Evolutionary conservation across 2,329 filamentous ascomycete species (phyloP).

Genomic region (Fusarium sp.): DNA sequence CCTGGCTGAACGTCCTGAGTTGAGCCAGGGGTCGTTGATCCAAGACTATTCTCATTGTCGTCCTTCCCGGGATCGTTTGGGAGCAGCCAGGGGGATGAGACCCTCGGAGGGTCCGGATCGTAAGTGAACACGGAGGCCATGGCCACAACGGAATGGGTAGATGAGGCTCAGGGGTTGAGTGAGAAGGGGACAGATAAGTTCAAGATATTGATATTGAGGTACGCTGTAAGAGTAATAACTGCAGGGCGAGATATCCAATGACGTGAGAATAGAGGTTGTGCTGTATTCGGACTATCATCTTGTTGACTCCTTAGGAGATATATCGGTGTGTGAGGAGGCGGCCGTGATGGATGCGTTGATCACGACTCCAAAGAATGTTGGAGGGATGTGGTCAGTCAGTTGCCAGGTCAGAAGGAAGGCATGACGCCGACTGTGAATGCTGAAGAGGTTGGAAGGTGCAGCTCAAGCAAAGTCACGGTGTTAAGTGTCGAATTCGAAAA

Average conservation of each 20-base stretch:
- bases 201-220: constrained; percentile 35
- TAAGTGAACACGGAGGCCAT: constrained; percentile 99
- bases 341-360: constrained; percentile 33
- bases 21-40: constrained; percentile 41
- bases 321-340: constrained; percentile 12
- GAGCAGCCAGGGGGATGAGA: constrained; percentile 89
- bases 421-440: constrained; percentile 30
- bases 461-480: background rate
- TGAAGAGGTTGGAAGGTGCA: background rate
- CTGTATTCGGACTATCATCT: constrained; percentile 43
- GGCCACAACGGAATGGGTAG: background rate
- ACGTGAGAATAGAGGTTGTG: constrained; percentile 23
- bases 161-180: background rate
- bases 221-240: constrained; percentile 19
- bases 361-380: constrained; percentile 31
- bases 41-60: constrained; percentile 43
- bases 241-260: constrained; percentile 19
- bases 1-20: constrained; percentile 46
- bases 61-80: constrained; percentile 59
- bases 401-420: constrained; percentile 36
- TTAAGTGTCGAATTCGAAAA: background rate
- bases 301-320: constrained; percentile 25
- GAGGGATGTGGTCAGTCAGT: constrained; percentile 33
- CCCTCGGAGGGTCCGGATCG: constrained; percentile 86
- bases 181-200: background rate